Base-by-base conservation (phyloP, 345 rosid species). In the Bruguiera parviflora region DNA sequence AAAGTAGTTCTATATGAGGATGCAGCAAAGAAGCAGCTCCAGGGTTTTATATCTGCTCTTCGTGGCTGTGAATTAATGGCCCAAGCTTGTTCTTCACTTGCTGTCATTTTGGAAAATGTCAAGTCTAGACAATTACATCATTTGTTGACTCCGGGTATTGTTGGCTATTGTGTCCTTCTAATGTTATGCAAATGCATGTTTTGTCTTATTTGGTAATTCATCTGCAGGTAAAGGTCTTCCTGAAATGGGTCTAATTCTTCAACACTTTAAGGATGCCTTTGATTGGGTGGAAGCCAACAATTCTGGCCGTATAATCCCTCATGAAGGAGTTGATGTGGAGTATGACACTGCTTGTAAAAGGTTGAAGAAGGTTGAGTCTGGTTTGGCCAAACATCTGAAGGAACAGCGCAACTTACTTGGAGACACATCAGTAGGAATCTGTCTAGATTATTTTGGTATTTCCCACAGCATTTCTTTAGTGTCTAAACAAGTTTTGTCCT, bases 251-350 rank as follows among this genome's bases (percentile, higher is more conserved):
- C 67, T 89, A 71, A 75, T 79, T 73, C 83, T 95, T 52, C 81
- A 80, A 63, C 90, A 87, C 75, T 92, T 95, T 75, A 92, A 95
- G 82, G 88, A 84, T 77, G 97, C 91, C 53, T 95, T 95, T 71
- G 93, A 95, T 77, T 95, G 99, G 99, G 89, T 67, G 56, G 99
- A 90, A 83, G 99, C 99, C 67, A 70, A 85, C 74, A 78, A 61
- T 75, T 84, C 96, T 63, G 99, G 99, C 70, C 96, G 98, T 55
- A 70, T 95, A 72, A 80, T 90, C 82, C 98, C 99, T 71, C 90
- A 52, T 78, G 89, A 86, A 74, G 99, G 96, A 73, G 94, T 76
- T 64, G 98, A 92, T 74, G 57, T 70, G 66, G 93, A 90, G 65
- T 92, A 92, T 75, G 99, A 95, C 75, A 76, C 79, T 70, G 90